phyloP scores from a whole-genome alignment of 352 stramenopile species.

The Phytophthora pini region DNA sequence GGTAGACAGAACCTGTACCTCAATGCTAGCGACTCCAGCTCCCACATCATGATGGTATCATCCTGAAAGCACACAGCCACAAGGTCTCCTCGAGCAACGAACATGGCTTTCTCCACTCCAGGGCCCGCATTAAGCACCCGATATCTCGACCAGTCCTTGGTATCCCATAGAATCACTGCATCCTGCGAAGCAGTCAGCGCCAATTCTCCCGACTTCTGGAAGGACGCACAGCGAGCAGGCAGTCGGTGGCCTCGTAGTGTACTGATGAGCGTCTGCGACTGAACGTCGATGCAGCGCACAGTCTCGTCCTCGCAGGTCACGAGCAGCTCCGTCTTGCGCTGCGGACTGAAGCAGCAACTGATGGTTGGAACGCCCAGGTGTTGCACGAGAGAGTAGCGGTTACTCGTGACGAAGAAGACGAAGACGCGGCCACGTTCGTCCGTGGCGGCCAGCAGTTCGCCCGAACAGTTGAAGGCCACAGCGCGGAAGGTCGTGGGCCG shows the following conservation, averaged over 20 bases:
- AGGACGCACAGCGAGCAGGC: conserved; percentile 61
- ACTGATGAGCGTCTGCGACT: conserved; percentile 76
- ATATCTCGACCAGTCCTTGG: conserved; percentile 83
- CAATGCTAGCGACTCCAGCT: conserved; percentile 75
- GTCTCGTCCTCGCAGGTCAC: conserved; percentile 87
- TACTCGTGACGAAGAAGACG: conserved; percentile 77
- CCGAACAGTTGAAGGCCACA: conserved; percentile 72
- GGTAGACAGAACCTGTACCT: conserved; percentile 77
- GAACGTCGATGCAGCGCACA: conserved; percentile 80
- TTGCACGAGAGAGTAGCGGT: conserved; percentile 79
- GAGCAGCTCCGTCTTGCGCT: conserved; percentile 74
- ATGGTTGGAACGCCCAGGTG: conserved; percentile 67
- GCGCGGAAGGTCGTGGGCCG: conserved; percentile 55
- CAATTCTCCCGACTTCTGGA: conserved; percentile 75
- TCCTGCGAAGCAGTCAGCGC: conserved; percentile 81
- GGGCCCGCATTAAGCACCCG: conserved; percentile 80
- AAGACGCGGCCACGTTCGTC: conserved; percentile 86
- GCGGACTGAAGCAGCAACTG: conserved; percentile 75
- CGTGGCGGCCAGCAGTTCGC: conserved; percentile 68
- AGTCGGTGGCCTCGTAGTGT: conserved; percentile 75
- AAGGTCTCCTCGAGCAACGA: conserved; percentile 63
- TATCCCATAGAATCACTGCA: conserved; percentile 87
- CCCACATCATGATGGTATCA: conserved; percentile 89
- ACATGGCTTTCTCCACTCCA: conserved; percentile 68
- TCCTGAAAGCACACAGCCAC: conserved; percentile 87